Base-by-base conservation (phyloP, 371 early-diverging fungal genomes). In the Apophysomyces variabilis region DNA sequence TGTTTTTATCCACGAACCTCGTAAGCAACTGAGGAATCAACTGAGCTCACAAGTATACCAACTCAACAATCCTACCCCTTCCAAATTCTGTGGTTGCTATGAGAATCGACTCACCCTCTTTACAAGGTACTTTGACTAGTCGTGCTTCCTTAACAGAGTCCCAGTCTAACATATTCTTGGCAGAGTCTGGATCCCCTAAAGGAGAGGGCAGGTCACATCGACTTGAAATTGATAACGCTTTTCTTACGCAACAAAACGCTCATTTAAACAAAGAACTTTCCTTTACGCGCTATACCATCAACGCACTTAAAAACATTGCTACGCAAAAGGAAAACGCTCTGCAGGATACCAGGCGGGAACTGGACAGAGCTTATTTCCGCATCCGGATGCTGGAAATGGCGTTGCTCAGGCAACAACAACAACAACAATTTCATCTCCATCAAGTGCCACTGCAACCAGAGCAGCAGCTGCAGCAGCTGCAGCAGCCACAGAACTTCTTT, bases 311-410 rank as follows among this genome's bases (percentile, higher is more conserved):
- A 43, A 69, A 67, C 3, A 82, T 82, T 35, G 65, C 76, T n/a
- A 60, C 58, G 38, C 79, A 82, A 70, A 78, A 74, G 66, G 79
- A 79, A 14, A 47, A 56, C 2, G 58, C 71, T 18, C 61, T 82
- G 60, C 64, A 72, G 41, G 79, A 73, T 64, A 68, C 82, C 74
- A 78, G 79, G 67, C 77, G 71, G 82, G 82, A 82, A 75, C 77
- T 82, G 79, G 82, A 82, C 56, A 69, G 72, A 45, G 82, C 82
- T 56, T 74, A 77, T 58, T 66, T 75, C 16, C 82, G 77, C 57
- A 76, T 73, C 57, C 62, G 65, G 56, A 66, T 76, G 77, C 50
- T 76, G 54, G 68, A 66, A 50, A 66, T 73, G 61, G 61, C 73
- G n/a, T 56, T 76, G 37, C 46, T 66, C 64, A 57, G 72, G 43